Evolutionary conservation across 2,329 filamentous ascomycete species (phyloP).

Genomic region (Rhytidhysteron rufulum): DNA sequence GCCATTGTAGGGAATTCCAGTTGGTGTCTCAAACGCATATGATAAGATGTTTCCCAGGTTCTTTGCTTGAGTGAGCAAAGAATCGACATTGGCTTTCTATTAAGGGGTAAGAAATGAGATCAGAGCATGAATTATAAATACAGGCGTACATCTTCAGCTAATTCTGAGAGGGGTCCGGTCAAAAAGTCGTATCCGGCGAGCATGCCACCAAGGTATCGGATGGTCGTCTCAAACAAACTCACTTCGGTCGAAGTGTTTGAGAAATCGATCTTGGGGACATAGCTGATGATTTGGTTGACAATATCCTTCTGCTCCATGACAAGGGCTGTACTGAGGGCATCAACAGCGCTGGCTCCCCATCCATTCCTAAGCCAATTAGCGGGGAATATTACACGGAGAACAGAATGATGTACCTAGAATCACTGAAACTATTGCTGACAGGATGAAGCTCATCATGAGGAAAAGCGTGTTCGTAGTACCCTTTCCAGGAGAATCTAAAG

Average conservation of each 20-base stretch:
- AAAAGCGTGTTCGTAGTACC: conserved; percentile 69
- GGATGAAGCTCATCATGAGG: conserved; percentile 73
- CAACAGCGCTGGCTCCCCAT: conserved; percentile 81
- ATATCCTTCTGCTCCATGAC: conserved; percentile 68
- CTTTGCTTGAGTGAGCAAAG: conserved; percentile 63
- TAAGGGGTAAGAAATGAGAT: neutral
- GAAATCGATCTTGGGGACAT: conserved; percentile 70
- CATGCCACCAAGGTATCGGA: conserved; percentile 79
- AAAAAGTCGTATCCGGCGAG: conserved; percentile 74
- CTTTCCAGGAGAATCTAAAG: conserved; percentile 33
- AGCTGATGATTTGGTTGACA: conserved; percentile 67
- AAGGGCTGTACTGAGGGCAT: conserved; percentile 75
- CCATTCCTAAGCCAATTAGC: conserved; percentile 58
- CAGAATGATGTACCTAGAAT: conserved; percentile 64
- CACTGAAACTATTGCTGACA: conserved; percentile 58
- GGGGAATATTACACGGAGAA: no score
- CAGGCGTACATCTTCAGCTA: conserved; percentile 42
- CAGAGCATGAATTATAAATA: neutral
- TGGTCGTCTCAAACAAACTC: conserved; percentile 86
- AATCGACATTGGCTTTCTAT: conserved; percentile 46
- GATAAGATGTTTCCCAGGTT: conserved; percentile 69
- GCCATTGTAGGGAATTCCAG: conserved; percentile 69
- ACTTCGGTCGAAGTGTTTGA: conserved; percentile 55
- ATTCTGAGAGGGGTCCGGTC: conserved; percentile 57
- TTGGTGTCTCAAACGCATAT: conserved; percentile 73